Evolutionary conservation across 805 yeast genomes (phyloP), one percentile per base, ranked within the genome.

Genomic region (Dipodascopsis uninucleata): DNA sequence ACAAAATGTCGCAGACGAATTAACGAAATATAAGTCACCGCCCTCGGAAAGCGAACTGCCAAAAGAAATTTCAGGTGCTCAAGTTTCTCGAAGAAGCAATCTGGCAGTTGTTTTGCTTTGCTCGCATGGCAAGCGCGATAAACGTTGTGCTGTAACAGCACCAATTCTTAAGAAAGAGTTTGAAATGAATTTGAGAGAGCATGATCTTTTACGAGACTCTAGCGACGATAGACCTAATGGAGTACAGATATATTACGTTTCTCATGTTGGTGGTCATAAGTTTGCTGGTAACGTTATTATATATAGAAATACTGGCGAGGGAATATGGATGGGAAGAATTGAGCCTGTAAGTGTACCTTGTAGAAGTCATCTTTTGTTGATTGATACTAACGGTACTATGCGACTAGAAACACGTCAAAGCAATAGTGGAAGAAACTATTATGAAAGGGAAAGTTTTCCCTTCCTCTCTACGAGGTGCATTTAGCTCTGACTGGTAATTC

Each of bases 231-330:
- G 88, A 43, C 79, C 85, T 0, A 80, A 73, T 25, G 97, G 97
- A 5, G 85, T 82, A 1, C 68, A 70, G 4, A 86, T 88, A 2
- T 70, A 75, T 1, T 88, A 63, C 56, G 75, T 84, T 24, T 88
- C 85, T 59, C 98, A 90, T 63, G 84, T 90, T 22, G 98, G 98
- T 5, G 97, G 97, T 4, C 98, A 90, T 66, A 93, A 93, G 64
- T 93, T 71, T 65, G 87, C 93, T 1, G 97, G 97, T 2, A 90
- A 90, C 62, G 84, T 86, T 2, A 72, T 87, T 40, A 76, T 90
- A 12, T 88, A 87, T 61, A 67, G 79, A 53, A 79, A 74, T 52
- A 67, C 76, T 8, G 94, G 93, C 4, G 84, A 85, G 54, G 79
- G 81, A 46, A 76, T 88, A 23, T 88, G 97, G 97, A 69, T 86